A percentile compares a stretch with the other conserved stretches of the same genome.
Evolutionary conservation across 2,329 filamentous ascomycete genomes (phyloP).

Genomic region (Cercospora nicotianae): DNA sequence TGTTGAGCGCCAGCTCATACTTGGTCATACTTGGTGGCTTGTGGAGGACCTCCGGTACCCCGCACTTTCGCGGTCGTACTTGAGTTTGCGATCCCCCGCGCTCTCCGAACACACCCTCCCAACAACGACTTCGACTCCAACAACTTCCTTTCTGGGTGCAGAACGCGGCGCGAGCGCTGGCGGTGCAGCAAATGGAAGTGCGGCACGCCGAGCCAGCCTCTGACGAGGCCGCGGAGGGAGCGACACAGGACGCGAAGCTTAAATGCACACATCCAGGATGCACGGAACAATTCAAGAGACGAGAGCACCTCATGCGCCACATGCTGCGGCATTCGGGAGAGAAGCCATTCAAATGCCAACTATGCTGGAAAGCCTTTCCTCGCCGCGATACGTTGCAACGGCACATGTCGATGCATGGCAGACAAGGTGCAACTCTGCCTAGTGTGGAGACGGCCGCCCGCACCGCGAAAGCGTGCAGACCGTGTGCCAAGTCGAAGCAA

Average conservation of each 20-base stretch:
- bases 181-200: conserved; percentile 3
- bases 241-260: conserved; percentile 5
- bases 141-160: not conserved
- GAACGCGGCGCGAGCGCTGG: not conserved
- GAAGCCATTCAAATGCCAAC: conserved; percentile 7
- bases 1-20: not conserved
- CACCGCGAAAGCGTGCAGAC: conserved; percentile 1
- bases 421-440: not conserved
- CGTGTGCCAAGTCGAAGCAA: conserved; percentile 8
- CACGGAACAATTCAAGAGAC: conserved; percentile 6
- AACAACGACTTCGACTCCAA: not conserved
- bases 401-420: conserved; percentile 7
- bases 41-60: conserved; percentile 1
- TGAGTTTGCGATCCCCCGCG: conserved; percentile 1
- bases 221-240: conserved; percentile 7
- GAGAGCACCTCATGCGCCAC: conserved; percentile 10
- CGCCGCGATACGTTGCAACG: conserved; percentile 7
- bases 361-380: conserved; percentile 5
- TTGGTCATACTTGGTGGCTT: not conserved
- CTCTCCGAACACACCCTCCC: not conserved
- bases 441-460: not conserved
- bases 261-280: conserved; percentile 8
- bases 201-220: conserved; percentile 3
- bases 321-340: conserved; percentile 6
- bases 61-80: not conserved